Conservation (phyloP, 352 stramenopile species). For the Globisporangium heterothallicum region DNA sequence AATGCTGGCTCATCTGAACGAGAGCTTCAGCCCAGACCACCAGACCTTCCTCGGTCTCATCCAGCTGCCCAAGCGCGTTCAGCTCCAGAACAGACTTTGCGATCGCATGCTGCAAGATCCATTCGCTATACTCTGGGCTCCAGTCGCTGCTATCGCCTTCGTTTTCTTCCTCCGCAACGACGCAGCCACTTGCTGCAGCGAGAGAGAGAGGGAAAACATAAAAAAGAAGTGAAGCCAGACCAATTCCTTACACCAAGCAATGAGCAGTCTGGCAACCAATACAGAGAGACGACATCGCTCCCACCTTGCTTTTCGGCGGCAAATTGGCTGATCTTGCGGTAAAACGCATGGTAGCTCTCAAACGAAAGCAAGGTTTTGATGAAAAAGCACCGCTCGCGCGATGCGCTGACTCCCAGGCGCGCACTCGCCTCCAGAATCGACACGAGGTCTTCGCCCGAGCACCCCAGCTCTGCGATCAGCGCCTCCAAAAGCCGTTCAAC, state of each 20-base stretch:
- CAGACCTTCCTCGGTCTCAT: conserved; percentile 46
- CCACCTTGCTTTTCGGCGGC: conserved; percentile 34
- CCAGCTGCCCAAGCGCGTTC: conserved; percentile 43
- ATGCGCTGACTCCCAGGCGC: conserved; percentile 22
- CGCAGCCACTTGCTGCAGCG: conserved; percentile 2
- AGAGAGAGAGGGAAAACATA: no score
- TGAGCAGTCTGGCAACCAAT: neutral
- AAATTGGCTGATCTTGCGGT: conserved; percentile 48
- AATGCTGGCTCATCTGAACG: conserved; percentile 37
- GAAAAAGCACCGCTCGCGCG: conserved; percentile 49
- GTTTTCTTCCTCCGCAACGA: neutral
- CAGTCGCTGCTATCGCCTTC: neutral
- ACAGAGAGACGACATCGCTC: neutral
- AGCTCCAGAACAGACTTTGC: conserved; percentile 62
- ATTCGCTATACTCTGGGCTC: conserved; percentile 35
- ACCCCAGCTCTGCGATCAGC: conserved; percentile 55
- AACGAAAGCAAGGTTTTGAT: conserved; percentile 73
- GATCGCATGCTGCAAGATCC: conserved; percentile 63
- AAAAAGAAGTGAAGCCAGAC: no score
- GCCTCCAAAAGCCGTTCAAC: conserved; percentile 57
- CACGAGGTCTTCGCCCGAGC: conserved; percentile 51
- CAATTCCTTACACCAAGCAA: neutral
- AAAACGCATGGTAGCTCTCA: conserved; percentile 63
- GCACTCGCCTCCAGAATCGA: conserved; percentile 37
- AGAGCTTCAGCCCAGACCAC: conserved; percentile 62